These are phyloP conservation scores for Annulohypoxylon nitens DNA, from an alignment of 495 filamentous ascomycete species.

Conservation along the genomic window DNA sequence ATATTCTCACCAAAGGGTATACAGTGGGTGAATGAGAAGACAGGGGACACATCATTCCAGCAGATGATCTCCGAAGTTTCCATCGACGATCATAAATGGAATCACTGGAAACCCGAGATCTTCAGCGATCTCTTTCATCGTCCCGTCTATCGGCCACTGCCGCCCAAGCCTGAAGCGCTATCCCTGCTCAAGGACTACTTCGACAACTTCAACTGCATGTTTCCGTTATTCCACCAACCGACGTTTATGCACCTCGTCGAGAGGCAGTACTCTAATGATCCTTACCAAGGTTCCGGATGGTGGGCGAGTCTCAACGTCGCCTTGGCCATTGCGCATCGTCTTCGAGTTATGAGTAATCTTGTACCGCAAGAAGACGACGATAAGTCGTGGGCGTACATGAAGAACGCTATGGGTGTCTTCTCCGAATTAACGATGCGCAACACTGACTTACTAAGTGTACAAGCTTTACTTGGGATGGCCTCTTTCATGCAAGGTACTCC, in stretches of 20 bases:
- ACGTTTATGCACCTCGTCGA: slow-evolving; percentile 98
- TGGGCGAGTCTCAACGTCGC: slow-evolving; percentile 98
- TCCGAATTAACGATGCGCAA: slow-evolving; percentile 95
- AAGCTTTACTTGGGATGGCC: slow-evolving; percentile 94
- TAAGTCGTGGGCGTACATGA: slow-evolving; percentile 94
- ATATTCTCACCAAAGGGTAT: slow-evolving; percentile 98
- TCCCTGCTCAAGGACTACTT: slow-evolving; percentile 94
- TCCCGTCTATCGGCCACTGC: slow-evolving; percentile 84
- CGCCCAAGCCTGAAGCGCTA: slow-evolving; percentile 81
- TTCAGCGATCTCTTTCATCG: slow-evolving; percentile 93
- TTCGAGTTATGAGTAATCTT: slow-evolving; percentile 95
- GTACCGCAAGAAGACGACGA: slow-evolving; percentile 90
- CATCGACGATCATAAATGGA: slow-evolving; percentile 91
- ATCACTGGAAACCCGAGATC: slow-evolving; percentile 95
- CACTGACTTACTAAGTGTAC: slow-evolving; percentile 95
- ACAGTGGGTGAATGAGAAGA: slow-evolving; percentile 99
- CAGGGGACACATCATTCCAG: slow-evolving; percentile 92
- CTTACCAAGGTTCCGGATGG: slow-evolving; percentile 97
- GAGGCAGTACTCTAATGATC: slow-evolving; percentile 89
- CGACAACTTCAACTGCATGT: slow-evolving; percentile 98
- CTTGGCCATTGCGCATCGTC: slow-evolving; percentile 88
- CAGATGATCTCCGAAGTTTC: slow-evolving; percentile 90
- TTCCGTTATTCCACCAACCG: slow-evolving; percentile 95
- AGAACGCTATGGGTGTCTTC: slow-evolving; percentile 94
- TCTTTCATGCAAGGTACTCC: slow-evolving; percentile 97